Evolutionary conservation across 2,329 filamentous ascomycete species (phyloP).

Genomic region (Claviceps africana): DNA sequence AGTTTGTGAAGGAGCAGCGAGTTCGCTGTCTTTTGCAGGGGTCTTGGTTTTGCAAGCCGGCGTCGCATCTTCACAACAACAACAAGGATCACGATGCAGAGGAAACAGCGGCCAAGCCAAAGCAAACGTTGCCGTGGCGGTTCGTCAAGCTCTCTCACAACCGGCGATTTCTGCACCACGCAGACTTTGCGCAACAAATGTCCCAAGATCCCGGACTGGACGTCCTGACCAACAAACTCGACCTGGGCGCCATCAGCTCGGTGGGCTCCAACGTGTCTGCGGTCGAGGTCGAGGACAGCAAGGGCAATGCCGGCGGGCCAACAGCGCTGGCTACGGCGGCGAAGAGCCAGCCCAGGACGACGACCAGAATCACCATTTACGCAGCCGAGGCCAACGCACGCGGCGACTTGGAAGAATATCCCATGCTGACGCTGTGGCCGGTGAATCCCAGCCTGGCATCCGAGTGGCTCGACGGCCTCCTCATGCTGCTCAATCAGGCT

Average conservation of each 20-base stretch:
- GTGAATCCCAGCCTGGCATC: slow-evolving; percentile 70
- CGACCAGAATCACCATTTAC: slow-evolving; percentile 85
- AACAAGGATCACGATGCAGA: slow-evolving; percentile 18
- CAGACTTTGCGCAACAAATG: slow-evolving; percentile 59
- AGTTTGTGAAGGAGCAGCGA: slow-evolving; percentile 95
- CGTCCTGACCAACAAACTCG: slow-evolving; percentile 64
- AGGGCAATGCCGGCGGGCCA: slow-evolving; percentile 28
- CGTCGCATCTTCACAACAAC: slow-evolving; percentile 15
- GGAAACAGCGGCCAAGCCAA: slow-evolving; percentile 28
- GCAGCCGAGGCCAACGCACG: slow-evolving; percentile 23
- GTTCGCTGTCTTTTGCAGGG: slow-evolving; percentile 80
- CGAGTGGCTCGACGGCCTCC: slow-evolving; percentile 89
- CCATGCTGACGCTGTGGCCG: slow-evolving; percentile 73
- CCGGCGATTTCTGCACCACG: slow-evolving; percentile 77
- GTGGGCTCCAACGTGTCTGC: slow-evolving; percentile 87
- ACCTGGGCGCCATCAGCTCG: slow-evolving; percentile 75
- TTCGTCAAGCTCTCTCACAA: slow-evolving; percentile 87
- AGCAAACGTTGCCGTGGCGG: slow-evolving; percentile 43
- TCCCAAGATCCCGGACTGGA: slow-evolving; percentile 57
- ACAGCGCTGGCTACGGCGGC: slow-evolving; percentile 24
- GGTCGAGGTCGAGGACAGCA: slow-evolving; percentile 36
- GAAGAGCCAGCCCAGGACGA: slow-evolving; percentile 32
- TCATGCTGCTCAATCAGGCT: slow-evolving; percentile 89
- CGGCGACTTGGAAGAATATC: slow-evolving; percentile 42
- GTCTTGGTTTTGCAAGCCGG: slow-evolving; percentile 62